Percentiles rank a stretch among this genome's conserved stretches.
Evolutionary conservation across 768 basidiomycete species (phyloP).

Genomic region (Psilocybe subaeruginosa): DNA sequence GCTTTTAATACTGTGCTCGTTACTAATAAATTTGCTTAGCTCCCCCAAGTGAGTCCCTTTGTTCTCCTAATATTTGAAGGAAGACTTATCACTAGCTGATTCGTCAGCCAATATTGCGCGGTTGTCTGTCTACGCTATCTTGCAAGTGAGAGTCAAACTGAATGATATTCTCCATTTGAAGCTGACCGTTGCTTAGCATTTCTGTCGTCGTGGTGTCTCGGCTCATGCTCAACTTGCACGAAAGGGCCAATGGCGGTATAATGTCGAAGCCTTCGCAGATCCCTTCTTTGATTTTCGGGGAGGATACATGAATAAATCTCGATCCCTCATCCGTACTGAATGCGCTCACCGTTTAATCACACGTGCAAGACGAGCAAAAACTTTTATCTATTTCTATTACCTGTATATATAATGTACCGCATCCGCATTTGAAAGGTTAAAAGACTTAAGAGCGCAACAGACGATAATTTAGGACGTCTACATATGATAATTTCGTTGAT

Average conservation of each 20-base stretch:
- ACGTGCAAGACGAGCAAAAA: no score
- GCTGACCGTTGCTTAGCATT: background rate
- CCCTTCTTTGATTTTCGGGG: background rate
- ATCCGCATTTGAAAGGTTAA: no score
- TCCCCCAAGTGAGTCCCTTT: background rate
- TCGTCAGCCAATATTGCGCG: background rate
- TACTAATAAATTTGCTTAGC: background rate
- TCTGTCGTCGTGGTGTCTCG: conserved; percentile 1
- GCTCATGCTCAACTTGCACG: conserved; percentile 4
- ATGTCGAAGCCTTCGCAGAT: background rate
- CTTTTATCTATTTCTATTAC: no score
- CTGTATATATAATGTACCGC: no score
- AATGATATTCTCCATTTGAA: background rate
- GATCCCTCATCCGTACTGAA: no score
- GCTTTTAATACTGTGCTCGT: background rate
- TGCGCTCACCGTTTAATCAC: no score
- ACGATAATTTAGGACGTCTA: no score
- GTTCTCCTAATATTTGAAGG: no score
- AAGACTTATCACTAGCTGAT: background rate
- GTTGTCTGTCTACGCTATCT: background rate
- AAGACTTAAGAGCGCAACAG: no score
- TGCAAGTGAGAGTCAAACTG: background rate
- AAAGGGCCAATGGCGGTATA: background rate
- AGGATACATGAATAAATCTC: no score
- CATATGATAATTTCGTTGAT: no score